A percentile compares a stretch with the other conserved stretches of the same genome.
Evolutionary conservation across 2,329 filamentous ascomycete genomes (phyloP).

Genomic region (Calonectria henricotiae): DNA sequence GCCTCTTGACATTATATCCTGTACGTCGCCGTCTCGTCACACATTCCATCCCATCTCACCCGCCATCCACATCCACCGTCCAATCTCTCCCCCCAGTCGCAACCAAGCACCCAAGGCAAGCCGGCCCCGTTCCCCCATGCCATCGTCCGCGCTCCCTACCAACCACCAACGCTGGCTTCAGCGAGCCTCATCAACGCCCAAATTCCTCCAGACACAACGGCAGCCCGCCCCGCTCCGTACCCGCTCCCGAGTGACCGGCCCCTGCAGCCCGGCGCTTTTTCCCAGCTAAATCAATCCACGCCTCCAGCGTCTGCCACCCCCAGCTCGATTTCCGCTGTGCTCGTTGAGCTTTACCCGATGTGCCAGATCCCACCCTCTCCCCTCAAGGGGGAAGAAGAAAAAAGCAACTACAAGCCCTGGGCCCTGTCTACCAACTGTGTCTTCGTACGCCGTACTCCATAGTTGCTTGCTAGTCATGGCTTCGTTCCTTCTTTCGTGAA

Average conservation of each 20-base stretch:
- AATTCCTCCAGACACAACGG: slow-evolving; percentile 35
- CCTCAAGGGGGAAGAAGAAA: slow-evolving; percentile 46
- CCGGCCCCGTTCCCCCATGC: slow-evolving; percentile 15
- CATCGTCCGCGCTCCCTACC: not conserved
- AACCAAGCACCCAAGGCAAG: slow-evolving; percentile 16
- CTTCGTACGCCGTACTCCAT: slow-evolving; percentile 41
- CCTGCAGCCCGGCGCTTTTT: slow-evolving; percentile 49
- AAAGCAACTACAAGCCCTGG: slow-evolving; percentile 49
- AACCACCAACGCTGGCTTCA: slow-evolving; percentile 21
- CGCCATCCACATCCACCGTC: slow-evolving; percentile 21
- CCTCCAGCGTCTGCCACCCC: slow-evolving; percentile 40
- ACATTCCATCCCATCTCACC: slow-evolving; percentile 18
- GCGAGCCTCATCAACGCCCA: slow-evolving; percentile 33
- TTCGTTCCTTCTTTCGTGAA: slow-evolving; percentile 49
- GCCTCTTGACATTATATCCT: slow-evolving; percentile 24
- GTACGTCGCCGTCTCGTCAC: slow-evolving; percentile 21
- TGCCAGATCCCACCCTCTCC: slow-evolving; percentile 50
- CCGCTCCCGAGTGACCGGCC: slow-evolving; percentile 49
- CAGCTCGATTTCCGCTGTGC: slow-evolving; percentile 36
- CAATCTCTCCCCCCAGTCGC: slow-evolving; percentile 10
- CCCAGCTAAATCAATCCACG: slow-evolving; percentile 44
- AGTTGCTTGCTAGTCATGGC: slow-evolving; percentile 47
- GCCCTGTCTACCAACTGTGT: slow-evolving; percentile 43
- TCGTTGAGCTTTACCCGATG: slow-evolving; percentile 48
- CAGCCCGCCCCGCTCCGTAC: slow-evolving; percentile 43